Evolutionary conservation across 2,329 filamentous ascomycete species (phyloP), one percentile per base, ranked within the genome.

Genomic region (Colletotrichum noveboracense): DNA sequence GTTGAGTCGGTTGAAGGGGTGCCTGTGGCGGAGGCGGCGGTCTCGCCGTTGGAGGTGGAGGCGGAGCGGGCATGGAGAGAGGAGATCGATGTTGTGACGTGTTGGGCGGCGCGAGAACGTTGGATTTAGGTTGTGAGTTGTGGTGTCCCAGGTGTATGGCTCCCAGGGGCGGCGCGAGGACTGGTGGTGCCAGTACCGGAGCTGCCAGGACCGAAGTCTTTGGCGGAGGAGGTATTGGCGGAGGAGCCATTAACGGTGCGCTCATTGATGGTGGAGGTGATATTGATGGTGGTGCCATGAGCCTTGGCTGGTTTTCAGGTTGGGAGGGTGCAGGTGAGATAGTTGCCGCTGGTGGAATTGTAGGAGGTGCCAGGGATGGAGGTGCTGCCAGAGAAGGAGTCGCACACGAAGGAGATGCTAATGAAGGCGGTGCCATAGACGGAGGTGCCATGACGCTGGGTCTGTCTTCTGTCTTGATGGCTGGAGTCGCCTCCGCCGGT

Each of bases 31-130:
- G 69, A 36, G 79, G 48, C 12, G 77, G 62, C 58, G 77, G 75
- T 26, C 78, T 75, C 24, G 78, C 69, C 24, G 77, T 74, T 43
- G 81, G 78, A 43, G 79, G 76, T 21, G 78, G 77, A 38, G 81
- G 79, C 43, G 79, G 76, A n/a, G 76, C 76, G 30, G 83, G 83
- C 80, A 84, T 83, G 16, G 83, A 84, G 10, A 84, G 78, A 28
- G 83, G 83, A 30, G 83, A 83, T 68, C 82, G 82, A 76, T 83
- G 79, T 72, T 86, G 85, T 16, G 83, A 80, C 12, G 85, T 84
- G 74, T 87, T 86, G n/a, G 87, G 87, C 14, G 83, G 84, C 36
- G 87, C 87, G n/a, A 88, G 83, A 28, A 88, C 82, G 68, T 86
- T 85, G 16, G 85, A 88, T 77, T 86, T 88, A 43, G 84, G 83